Evolutionary conservation across 2,329 filamentous ascomycete species (phyloP).

Genomic region (Macrophomina pseudophaseolina): DNA sequence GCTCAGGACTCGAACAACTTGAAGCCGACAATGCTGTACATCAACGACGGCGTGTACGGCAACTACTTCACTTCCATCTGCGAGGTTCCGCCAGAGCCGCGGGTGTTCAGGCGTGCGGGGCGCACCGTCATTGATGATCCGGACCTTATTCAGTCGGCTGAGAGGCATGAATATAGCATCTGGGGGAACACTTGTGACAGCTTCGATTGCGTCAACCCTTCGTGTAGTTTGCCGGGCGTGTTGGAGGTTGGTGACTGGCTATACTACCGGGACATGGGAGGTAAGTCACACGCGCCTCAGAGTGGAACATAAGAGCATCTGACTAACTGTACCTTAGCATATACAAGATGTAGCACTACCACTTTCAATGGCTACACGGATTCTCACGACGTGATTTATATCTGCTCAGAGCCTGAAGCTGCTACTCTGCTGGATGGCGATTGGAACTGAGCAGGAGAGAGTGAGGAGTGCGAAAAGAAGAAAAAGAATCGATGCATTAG

Average conservation of each 20-base stretch:
- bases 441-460: neutral
- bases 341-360: constrained; percentile 92
- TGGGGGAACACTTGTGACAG: constrained; percentile 96
- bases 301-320: neutral
- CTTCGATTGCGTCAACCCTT: constrained; percentile 86
- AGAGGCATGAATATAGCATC: constrained; percentile 68
- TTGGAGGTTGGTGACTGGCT: constrained; percentile 92
- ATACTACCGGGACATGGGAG: constrained; percentile 93
- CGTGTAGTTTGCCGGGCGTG: constrained; percentile 71
- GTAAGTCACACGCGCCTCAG: constrained; percentile 26
- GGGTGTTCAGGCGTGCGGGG: constrained; percentile 68
- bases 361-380: constrained; percentile 94
- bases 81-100: constrained; percentile 83
- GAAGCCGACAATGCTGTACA: constrained; percentile 86
- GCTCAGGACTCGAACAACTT: constrained; percentile 56
- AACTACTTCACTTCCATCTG: constrained; percentile 98
- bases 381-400: constrained; percentile 84
- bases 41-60: constrained; percentile 93
- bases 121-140: constrained; percentile 65
- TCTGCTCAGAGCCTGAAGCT: constrained; percentile 85
- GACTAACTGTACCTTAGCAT: constrained; percentile 57
- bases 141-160: neutral
- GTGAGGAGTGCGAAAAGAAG: no score
- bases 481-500: no score
- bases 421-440: constrained; percentile 63